phyloP scores from a whole-genome alignment of 1,284 basidiomycete genomes.

The Porogramme epimiltina region DNA sequence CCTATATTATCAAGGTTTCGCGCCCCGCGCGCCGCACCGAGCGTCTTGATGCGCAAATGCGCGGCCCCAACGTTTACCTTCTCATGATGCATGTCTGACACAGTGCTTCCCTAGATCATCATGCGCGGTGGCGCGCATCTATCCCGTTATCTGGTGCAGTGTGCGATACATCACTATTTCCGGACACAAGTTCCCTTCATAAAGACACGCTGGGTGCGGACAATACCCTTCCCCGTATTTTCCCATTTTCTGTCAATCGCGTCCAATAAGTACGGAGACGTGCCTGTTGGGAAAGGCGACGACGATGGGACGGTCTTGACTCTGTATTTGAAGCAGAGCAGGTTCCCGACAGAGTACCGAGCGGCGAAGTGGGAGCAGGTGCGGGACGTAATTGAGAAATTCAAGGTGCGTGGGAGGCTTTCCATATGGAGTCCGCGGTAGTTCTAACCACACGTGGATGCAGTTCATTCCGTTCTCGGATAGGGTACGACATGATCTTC shows the following conservation, averaged over 20 bases:
- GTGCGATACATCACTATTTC: constrained; percentile 76
- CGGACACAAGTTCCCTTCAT: constrained; percentile 69
- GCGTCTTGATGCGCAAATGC: no score
- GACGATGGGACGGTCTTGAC: constrained; percentile 71
- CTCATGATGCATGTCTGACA: background rate
- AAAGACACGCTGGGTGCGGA: constrained; percentile 71
- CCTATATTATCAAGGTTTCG: no score
- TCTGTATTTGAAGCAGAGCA: constrained; percentile 66
- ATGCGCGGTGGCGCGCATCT: constrained; percentile 72
- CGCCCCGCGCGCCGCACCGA: no score
- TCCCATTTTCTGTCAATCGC: constrained; percentile 62
- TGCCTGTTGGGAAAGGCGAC: constrained; percentile 68
- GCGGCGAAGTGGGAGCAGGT: constrained; percentile 62
- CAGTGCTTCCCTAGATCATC: constrained; percentile 52
- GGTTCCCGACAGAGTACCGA: constrained; percentile 54
- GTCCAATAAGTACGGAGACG: constrained; percentile 58
- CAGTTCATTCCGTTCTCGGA: constrained; percentile 77
- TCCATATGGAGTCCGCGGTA: constrained; percentile 4
- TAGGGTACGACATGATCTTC: constrained; percentile 45
- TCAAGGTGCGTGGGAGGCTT: constrained; percentile 49
- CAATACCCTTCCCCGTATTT: constrained; percentile 59
- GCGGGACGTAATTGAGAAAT: constrained; percentile 65
- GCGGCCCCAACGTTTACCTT: no score
- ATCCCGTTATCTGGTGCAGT: constrained; percentile 75
- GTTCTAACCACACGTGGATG: constrained; percentile 14